Conservation (phyloP, 306 rosid genomes). For the Elaeagnus macrophylla region DNA sequence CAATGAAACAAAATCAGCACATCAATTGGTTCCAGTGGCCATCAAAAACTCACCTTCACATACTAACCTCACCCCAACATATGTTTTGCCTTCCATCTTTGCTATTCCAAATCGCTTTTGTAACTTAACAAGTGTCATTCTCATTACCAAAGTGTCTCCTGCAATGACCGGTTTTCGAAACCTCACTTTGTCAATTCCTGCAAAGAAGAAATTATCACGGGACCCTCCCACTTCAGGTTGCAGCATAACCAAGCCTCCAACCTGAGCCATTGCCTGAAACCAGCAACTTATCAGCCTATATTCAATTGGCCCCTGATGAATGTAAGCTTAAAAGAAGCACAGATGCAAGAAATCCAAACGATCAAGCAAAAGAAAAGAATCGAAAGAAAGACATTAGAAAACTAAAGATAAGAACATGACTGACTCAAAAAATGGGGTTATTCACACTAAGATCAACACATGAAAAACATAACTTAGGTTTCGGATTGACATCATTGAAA, state of each 20-base stretch:
- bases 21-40: slow-evolving; percentile 39
- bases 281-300: slow-evolving; percentile 11
- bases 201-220: slow-evolving; percentile 75
- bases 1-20: slow-evolving; percentile 9
- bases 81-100: slow-evolving; percentile 93
- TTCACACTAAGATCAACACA: too few relatives aligned
- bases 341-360: too few relatives aligned
- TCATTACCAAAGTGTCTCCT: slow-evolving; percentile 87
- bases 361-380: too few relatives aligned
- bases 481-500: too few relatives aligned
- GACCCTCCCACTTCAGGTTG: slow-evolving; percentile 91
- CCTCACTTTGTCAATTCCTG: slow-evolving; percentile 86
- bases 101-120: slow-evolving; percentile 86
- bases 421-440: too few relatives aligned
- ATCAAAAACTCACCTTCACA: slow-evolving; percentile 82
- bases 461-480: too few relatives aligned
- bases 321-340: not conserved
- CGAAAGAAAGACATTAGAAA: too few relatives aligned
- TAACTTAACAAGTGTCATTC: slow-evolving; percentile 76
- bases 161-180: slow-evolving; percentile 87
- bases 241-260: slow-evolving; percentile 85
- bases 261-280: slow-evolving; percentile 91
- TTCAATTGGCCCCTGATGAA: not conserved
- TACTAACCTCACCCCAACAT: slow-evolving; percentile 87
- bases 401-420: too few relatives aligned